Base-by-base conservation (phyloP, 331 rosid genomes). In the Phaseolus coccineus region DNA sequence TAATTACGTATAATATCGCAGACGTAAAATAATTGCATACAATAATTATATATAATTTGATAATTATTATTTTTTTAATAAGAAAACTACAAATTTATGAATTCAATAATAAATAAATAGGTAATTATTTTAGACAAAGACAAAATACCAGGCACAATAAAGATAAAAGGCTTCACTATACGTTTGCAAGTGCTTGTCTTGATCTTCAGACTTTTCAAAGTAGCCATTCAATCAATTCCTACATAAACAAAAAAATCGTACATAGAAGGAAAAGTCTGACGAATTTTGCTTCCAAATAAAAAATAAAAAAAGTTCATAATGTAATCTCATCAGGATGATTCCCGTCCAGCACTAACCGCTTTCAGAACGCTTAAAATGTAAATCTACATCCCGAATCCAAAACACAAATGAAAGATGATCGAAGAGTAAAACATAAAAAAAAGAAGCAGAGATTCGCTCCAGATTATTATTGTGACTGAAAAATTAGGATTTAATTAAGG, bases 121-220 rank as follows among this genome's bases (percentile, higher is more conserved):
- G 22, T 19, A 19, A 19, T 19, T 19, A 19, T 19, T 19, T 19
- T 19, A 19, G 22, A 19, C 22, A 19, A 19, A 19, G 22, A 19
- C 22, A 19, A 19, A 19, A 19, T 19, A 19, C 22, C 22, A 19
- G 22, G 0, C 22, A 19, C 22, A 19, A 19, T 19, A 19, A 19
- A 19, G 22, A 19, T 19, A 19, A 19, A 19, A 19, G 22, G 22
- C 88, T 88, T 94, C 53, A 88, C 87, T 35, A 88, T 73, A 25
- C 98, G 94, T 79, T 94, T 94, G 64, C 97, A 94, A 8, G 98
- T 90, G 33, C 89, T 89, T 3, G 96, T 90, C 91, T 94, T 94
- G 42, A 94, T 90, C 85, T 92, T 94, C 82, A 92, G 55, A 80
- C 80, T 90, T 83, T 91, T 90, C 56, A 94, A 4, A 1, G 91